Evolutionary conservation across 257 asterid genomes (phyloP), one percentile per base, ranked within the genome.

Genomic region (Orobanche coerulescens): DNA sequence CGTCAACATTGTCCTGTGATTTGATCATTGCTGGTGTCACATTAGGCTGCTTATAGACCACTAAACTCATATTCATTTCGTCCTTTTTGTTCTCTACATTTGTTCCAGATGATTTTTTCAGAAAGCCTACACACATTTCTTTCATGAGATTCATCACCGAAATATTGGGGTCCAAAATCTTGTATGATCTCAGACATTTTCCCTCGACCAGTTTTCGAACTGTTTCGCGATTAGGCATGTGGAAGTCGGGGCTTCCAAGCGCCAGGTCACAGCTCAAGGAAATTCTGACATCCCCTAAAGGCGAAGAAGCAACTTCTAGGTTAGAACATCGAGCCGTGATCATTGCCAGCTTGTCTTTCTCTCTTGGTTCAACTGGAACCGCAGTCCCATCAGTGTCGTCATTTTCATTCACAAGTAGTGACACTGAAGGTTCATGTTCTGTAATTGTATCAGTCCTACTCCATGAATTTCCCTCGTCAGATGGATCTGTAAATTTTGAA

Each of bases 281-380:
- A 12, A 83, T 48, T 78, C 74, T 81, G 58, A 83, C 85, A 69
- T 83, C 92, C 54, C 92, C 84, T 14, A 34, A 68, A 36, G 75
- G 71, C 0, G 84, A 86, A 65, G 87, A 83, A 68, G 87, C 87
- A 72, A 86, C 64, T 66, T 77, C 84, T 39, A 70, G 56, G 62
- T 65, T 76, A 58, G 76, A 54, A 43, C 73, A 43, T 61, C 68
- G 33, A 61, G 56, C 76, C 59, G 69, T 58, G 67, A 65, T 64
- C 26, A 42, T 56, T 60, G 66, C 58, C 62, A 61, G 69, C 61
- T 66, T 61, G 13, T 48, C 50, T 26, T 63, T 66, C 59, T 65
- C 57, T 71, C 40, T 46, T 53, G 62, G 60, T 75, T 71, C 77
- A 57, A 62, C 65, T 66, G 72, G 74, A 65, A 58, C 15, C 11